Base-by-base conservation (phyloP, 2,329 filamentous ascomycete species). In the Capronia epimyces region DNA sequence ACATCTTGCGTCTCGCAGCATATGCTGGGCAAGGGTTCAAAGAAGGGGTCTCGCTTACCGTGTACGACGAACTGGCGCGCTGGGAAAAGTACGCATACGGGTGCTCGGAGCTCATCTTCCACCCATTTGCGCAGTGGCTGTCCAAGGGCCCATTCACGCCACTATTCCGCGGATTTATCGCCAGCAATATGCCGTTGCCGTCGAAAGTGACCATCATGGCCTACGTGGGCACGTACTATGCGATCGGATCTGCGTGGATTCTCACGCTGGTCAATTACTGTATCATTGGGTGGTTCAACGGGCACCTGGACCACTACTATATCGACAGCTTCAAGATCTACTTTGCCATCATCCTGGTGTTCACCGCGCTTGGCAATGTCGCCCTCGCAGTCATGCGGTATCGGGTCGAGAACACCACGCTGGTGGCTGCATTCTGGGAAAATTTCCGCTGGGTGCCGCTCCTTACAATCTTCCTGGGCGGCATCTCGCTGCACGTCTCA, bases 1-100 rank as follows among this genome's bases (percentile, higher is more conserved):
- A 84, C 65, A 75, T 81, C 29, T 79, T 87, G 40, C 82, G 86
- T 10, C 73, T 88, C 0, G 85, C 79, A 9, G 77, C 82, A 0
- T 89, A 87, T 69, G 80, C 83, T 47, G 78, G 79, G 29, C 78
- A 81, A 3, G 84, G 80, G 5, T 89, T 88, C 69, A 81, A 87
- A 62, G 87, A 91, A 66, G 87, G 87, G 58, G 87, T 91, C 47
- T 90, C 87, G 1, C 73, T 91, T 50, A 91, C 87, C 0, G 86
- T 91, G 8, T 89, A 91, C 64, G 87, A 91, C 67, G 87, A 91
- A 67, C 75, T 91, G 53, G 84, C 86, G 1, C 83, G 87, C 50
- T 91, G 87, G 87, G 87, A 91, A 65, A 91, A 91, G 69, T 89
- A 89, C 65, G 87, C 87, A 2, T 90, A 89, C 62, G 86, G 87